Conservation (phyloP, 2,329 filamentous ascomycete genomes). For the Aspergillus sclerotialis region DNA sequence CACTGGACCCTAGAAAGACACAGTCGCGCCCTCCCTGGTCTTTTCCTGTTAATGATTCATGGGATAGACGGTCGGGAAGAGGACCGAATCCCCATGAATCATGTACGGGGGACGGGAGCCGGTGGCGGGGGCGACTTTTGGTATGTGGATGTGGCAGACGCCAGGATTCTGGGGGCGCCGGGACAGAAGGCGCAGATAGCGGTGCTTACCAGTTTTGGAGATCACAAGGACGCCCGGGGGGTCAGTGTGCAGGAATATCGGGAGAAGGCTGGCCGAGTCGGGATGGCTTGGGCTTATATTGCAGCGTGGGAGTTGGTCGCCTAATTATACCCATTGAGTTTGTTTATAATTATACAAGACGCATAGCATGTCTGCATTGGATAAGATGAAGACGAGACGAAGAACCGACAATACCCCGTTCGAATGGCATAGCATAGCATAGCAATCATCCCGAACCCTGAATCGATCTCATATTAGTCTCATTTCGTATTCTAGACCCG, state of each 20-base stretch:
- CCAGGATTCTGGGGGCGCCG: constrained; percentile 57
- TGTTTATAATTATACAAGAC: too few relatives aligned
- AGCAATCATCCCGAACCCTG: too few relatives aligned
- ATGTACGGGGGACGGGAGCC: constrained; percentile 28
- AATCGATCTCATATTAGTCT: too few relatives aligned
- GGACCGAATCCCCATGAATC: constrained; percentile 62
- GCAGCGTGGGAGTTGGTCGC: constrained; percentile 52
- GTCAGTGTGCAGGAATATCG: constrained; percentile 44
- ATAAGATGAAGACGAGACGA: too few relatives aligned
- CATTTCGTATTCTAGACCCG: too few relatives aligned
- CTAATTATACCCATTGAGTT: constrained; percentile 3
- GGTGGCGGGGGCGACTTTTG: constrained; percentile 69
- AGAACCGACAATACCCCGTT: too few relatives aligned
- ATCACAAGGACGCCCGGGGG: constrained; percentile 45
- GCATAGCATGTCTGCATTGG: too few relatives aligned
- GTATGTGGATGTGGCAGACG: constrained; percentile 66
- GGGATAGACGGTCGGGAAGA: constrained; percentile 61
- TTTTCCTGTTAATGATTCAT: constrained; percentile 63
- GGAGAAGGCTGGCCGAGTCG: constrained; percentile 40
- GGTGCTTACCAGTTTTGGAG: constrained; percentile 51
- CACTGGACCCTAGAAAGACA: constrained; percentile 69
- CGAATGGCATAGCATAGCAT: too few relatives aligned
- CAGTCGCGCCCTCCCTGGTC: constrained; percentile 54
- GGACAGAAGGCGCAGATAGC: constrained; percentile 63
- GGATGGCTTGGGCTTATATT: constrained; percentile 45